Evolutionary conservation across 2,329 filamentous ascomycete species (phyloP).

Genomic region (Aspergillus sp.): DNA sequence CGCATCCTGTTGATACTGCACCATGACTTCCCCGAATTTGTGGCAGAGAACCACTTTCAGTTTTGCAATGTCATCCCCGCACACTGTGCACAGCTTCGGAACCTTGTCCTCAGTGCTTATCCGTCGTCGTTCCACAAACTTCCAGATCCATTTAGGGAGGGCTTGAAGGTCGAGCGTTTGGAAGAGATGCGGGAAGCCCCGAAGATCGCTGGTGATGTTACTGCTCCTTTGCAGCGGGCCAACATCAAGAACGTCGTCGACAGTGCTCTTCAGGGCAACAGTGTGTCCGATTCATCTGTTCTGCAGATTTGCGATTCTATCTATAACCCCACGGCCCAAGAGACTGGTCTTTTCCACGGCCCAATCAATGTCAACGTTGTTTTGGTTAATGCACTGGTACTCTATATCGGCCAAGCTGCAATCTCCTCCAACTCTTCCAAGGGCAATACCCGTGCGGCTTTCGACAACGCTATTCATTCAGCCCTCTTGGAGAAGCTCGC

Average conservation of each 20-base stretch:
- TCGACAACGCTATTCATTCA: conserved; percentile 62
- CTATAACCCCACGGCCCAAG: conserved; percentile 51
- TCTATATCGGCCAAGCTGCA: conserved; percentile 71
- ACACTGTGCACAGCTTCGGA: conserved; percentile 80
- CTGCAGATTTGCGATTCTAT: conserved; percentile 71
- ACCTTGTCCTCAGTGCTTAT: conserved; percentile 76
- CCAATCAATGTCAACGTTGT: conserved; percentile 61
- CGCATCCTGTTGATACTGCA: conserved; percentile 80
- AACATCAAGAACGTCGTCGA: conserved; percentile 52
- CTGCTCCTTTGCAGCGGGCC: conserved; percentile 40
- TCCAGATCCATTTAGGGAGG: conserved; percentile 64
- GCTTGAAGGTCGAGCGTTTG: conserved; percentile 67
- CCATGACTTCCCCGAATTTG: conserved; percentile 90
- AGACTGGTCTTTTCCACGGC: conserved; percentile 60
- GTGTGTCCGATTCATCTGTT: conserved; percentile 61
- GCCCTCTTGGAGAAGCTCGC: conserved; percentile 69
- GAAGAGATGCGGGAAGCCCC: conserved; percentile 67
- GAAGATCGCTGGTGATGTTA: conserved; percentile 57
- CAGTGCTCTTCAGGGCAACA: conserved; percentile 47
- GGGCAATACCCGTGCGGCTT: conserved; percentile 51
- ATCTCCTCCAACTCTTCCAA: conserved; percentile 54
- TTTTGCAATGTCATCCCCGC: conserved; percentile 75
- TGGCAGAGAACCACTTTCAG: conserved; percentile 77
- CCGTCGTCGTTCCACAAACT: conserved; percentile 64
- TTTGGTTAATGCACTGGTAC: conserved; percentile 73